phyloP scores from a whole-genome alignment of 164 flowering plant genomes.

The Piper longum region DNA sequence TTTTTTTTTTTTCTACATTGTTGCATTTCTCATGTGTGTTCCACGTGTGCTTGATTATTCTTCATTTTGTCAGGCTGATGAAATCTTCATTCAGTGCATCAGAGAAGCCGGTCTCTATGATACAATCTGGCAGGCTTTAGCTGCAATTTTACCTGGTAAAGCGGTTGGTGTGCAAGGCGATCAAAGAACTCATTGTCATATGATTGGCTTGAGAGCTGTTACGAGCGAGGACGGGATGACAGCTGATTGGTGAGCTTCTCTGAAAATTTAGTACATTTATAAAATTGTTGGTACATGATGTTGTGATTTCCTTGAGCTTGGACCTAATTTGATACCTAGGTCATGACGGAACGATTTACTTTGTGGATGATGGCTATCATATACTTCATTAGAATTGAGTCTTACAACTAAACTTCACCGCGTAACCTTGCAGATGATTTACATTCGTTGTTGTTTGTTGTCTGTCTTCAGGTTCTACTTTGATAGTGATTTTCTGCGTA shows the following conservation, averaged over 20 bases:
- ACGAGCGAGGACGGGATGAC: constrained; percentile 99
- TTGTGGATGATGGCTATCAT: too few species aligned
- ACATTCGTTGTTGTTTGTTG: not conserved
- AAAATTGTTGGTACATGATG: too few species aligned
- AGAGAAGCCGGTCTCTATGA: constrained; percentile 92
- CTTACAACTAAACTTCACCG: not conserved
- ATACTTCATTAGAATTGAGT: not conserved
- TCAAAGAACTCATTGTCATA: constrained; percentile 87
- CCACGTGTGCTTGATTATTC: not conserved
- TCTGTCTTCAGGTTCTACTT: constrained; percentile 58
- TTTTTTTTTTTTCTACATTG: not conserved
- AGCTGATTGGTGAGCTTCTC: constrained; percentile 69
- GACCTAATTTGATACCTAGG: too few species aligned
- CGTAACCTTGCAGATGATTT: not conserved
- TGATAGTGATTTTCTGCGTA: constrained; percentile 71
- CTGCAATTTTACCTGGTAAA: constrained; percentile 65
- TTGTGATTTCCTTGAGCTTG: too few species aligned
- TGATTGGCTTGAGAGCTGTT: constrained; percentile 89
- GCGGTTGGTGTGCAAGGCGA: constrained; percentile 98
- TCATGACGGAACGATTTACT: too few species aligned
- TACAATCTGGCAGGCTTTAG: constrained; percentile 97
- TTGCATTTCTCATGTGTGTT: not conserved
- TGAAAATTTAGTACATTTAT: not conserved
- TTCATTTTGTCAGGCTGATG: constrained; percentile 57
- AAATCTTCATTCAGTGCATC: constrained; percentile 86